These are phyloP conservation scores for Didymella keratinophila DNA, from an alignment of 2,329 filamentous ascomycete species.

Conservation along the genomic window DNA sequence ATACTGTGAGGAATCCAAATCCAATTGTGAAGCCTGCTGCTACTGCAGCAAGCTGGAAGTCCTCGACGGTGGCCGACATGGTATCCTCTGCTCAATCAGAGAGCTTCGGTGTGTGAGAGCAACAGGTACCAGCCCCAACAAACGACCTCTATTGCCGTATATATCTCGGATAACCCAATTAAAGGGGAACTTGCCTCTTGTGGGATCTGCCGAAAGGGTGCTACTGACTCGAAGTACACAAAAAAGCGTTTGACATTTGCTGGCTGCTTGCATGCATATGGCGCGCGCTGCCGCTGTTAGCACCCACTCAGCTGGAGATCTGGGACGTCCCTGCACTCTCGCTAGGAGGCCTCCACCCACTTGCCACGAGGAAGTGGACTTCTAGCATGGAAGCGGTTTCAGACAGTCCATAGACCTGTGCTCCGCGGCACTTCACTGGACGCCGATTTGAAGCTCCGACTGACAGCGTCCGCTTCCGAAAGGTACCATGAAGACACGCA, in stretches of 20 bases:
- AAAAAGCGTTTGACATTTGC: constrained; percentile 14
- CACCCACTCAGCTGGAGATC: constrained; percentile 11
- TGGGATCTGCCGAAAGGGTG: constrained; percentile 9
- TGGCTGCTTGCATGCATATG: constrained; percentile 19
- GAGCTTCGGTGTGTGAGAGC: constrained; percentile 10
- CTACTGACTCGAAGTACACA: constrained; percentile 14
- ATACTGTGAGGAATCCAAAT: constrained; percentile 45
- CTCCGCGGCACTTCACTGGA: constrained; percentile 4
- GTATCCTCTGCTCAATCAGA: constrained; percentile 13
- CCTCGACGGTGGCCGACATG: constrained; percentile 36
- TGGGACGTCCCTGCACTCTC: constrained; percentile 9
- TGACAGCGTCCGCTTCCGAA: constrained; percentile 12
- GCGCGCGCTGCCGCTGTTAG: constrained; percentile 19
- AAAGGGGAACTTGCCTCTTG: constrained; percentile 19
- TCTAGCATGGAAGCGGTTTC: constrained; percentile 13
- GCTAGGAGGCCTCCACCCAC: constrained; percentile 1
- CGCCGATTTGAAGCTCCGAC: background rate
- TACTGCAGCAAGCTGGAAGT: constrained; percentile 42
- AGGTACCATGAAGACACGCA: constrained; percentile 1
- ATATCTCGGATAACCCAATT: constrained; percentile 9
- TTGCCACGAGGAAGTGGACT: constrained; percentile 12
- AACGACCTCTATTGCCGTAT: constrained; percentile 7
- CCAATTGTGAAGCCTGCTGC: constrained; percentile 49
- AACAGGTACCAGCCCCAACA: constrained; percentile 3
- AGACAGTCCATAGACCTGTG: constrained; percentile 1